Evolutionary conservation across 1,139 yeast species (phyloP), one percentile per base, ranked within the genome.

Genomic region (Magnusiomyces tetraspermus): DNA sequence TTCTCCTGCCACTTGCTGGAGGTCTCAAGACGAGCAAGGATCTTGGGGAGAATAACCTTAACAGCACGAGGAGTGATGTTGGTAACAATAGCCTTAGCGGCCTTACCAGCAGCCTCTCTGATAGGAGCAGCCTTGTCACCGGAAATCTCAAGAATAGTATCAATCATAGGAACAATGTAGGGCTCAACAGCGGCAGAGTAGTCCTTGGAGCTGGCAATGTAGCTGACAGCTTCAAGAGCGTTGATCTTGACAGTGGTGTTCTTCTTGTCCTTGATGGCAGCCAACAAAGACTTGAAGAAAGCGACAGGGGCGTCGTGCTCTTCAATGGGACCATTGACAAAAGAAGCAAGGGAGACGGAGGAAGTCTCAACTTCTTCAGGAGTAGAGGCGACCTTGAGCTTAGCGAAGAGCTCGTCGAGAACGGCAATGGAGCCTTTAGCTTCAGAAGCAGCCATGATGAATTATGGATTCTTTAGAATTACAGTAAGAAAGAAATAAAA

Each of bases 1-100:
- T 92, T 92, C 80, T 92, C 97, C 67, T 92, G 90, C 98, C 98
- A 92, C 78, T 92, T 92, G 82, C 79, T 83, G 70, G 97, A 81
- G 70, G 74, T 66, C 58, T 79, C 71, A 69, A 90, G 78, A 72
- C 85, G 76, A 60, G 75, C 74, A 66, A 87, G 79, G 69, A 92
- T 76, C 69, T 78, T 78, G 64, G 97, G 96, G 69, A 92, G 80
- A 69, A 89, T 71, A 62, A 86, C 83, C 83, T 92, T 92, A 76
- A 90, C 82, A 61, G 97, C 85, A 63, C 85, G 82, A 69, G 98
- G 98, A 71, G 96, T 87, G 73, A 88, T 75, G 67, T 95, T 83
- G 64, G 76, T 71, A 63, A 95, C 79, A 64, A 92, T 76, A 67
- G 94, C 84, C 63, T 79, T 68, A 70, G 89, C 79, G 71, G 96